Percentiles rank a stretch among this genome's conserved stretches.
phyloP scores from a whole-genome alignment of 768 basidiomycete species.

The Xerocomellus amylosporus region DNA sequence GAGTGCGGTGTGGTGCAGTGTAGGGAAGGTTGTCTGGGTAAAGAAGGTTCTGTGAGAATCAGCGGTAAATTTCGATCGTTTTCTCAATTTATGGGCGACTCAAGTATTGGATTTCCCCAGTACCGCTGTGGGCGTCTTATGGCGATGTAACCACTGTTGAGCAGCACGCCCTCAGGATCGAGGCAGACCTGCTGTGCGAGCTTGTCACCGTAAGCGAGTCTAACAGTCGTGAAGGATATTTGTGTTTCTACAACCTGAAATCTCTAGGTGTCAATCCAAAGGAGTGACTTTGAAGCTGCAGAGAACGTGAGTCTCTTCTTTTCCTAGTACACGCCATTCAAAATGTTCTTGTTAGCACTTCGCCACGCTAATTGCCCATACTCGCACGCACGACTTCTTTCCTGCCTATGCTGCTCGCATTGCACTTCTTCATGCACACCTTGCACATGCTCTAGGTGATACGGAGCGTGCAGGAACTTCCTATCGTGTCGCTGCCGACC shows the following conservation, averaged over 20 bases:
- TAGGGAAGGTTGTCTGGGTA: conserved; percentile 44
- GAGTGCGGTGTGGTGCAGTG: conserved; percentile 51
- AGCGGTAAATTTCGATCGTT: conserved; percentile 10
- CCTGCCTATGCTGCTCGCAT: conserved; percentile 56
- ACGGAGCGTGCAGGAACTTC: conserved; percentile 53
- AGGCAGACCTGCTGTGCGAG: conserved; percentile 71
- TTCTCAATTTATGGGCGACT: background rate
- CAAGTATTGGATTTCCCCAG: conserved; percentile 29
- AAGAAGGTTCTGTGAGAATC: conserved; percentile 8
- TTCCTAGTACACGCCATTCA: background rate
- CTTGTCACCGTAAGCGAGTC: conserved; percentile 52
- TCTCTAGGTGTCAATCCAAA: conserved; percentile 57
- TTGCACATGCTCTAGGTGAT: conserved; percentile 64
- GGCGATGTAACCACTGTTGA: conserved; percentile 50
- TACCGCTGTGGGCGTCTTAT: conserved; percentile 53
- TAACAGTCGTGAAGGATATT: background rate
- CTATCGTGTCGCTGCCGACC: conserved; percentile 58
- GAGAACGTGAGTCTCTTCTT: conserved; percentile 43
- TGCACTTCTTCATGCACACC: conserved; percentile 66
- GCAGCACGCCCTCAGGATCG: conserved; percentile 53
- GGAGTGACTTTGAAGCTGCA: conserved; percentile 65
- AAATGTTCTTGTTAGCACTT: conserved; percentile 32
- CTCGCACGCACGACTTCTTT: conserved; percentile 59
- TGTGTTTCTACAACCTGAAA: background rate
- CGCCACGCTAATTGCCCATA: conserved; percentile 54